phyloP scores from a whole-genome alignment of 2,329 filamentous ascomycete species.

The Alternaria arborescens region DNA sequence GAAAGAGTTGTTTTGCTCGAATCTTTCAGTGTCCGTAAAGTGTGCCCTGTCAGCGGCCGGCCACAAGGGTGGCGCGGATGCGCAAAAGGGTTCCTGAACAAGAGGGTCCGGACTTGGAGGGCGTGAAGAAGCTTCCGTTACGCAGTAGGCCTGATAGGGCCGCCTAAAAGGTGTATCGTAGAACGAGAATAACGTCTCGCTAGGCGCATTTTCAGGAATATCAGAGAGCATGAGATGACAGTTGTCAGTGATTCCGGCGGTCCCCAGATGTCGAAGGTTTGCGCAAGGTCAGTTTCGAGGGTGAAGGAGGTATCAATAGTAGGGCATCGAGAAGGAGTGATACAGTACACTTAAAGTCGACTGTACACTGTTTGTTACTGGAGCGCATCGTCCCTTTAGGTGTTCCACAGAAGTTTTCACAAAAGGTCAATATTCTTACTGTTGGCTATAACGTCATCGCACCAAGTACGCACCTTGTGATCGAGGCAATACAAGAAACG shows the following conservation, averaged over 20 bases:
- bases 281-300: neutral
- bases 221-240: neutral
- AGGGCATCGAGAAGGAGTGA: neutral
- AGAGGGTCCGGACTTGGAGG: slow-evolving; percentile 24
- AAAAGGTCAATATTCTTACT: neutral
- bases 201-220: neutral
- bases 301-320: neutral
- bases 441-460: slow-evolving; percentile 5
- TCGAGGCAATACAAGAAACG: neutral
- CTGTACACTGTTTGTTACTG: neutral
- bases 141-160: slow-evolving; percentile 33
- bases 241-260: neutral
- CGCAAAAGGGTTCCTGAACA: slow-evolving; percentile 11
- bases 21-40: neutral
- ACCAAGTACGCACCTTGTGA: neutral
- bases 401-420: slow-evolving; percentile 15
- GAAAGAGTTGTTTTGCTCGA: neutral
- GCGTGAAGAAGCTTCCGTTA: slow-evolving; percentile 29
- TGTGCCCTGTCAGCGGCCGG: neutral
- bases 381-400: neutral
- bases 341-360: slow-evolving; percentile 2
- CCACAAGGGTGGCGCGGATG: neutral
- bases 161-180: neutral
- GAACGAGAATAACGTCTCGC: slow-evolving; percentile 6
- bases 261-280: neutral